Percentiles rank a stretch among this genome's conserved stretches.
phyloP scores from a whole-genome alignment of 257 asterid genomes.

The Scutellaria barbata region DNA sequence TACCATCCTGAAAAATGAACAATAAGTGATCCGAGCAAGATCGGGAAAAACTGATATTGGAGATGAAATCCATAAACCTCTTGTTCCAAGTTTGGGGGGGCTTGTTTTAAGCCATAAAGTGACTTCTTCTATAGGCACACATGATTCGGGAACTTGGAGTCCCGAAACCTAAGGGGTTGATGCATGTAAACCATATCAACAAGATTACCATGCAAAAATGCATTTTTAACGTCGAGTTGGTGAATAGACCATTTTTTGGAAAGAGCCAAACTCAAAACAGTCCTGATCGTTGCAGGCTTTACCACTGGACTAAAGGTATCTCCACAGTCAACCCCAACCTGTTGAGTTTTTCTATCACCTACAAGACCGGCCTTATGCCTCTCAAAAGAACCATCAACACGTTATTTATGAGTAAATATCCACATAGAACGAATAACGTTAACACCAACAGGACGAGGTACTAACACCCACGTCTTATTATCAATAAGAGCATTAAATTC shows the following conservation, averaged over 20 bases:
- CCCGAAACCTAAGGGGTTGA: not conserved
- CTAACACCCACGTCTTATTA: not conserved
- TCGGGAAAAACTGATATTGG: not conserved
- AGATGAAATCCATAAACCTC: not conserved
- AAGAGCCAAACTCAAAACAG: no score
- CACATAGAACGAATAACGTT: not conserved
- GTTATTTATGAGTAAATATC: not conserved
- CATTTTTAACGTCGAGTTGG: no score
- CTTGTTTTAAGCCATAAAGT: not conserved
- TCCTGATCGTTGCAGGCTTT: no score
- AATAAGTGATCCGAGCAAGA: not conserved
- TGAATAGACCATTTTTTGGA: no score
- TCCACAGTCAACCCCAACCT: no score
- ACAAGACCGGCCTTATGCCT: no score
- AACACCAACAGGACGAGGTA: not conserved
- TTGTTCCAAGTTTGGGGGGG: not conserved
- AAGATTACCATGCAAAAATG: not conserved
- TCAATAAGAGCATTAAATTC: not conserved
- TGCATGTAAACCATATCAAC: not conserved
- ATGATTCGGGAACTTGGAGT: not conserved
- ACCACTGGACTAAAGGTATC: no score
- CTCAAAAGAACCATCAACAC: no score
- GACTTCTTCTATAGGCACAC: not conserved
- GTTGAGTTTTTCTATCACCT: no score
- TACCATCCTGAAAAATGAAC: not conserved